Base-by-base conservation (phyloP, 306 rosid species). In the Rubus idaeus region DNA sequence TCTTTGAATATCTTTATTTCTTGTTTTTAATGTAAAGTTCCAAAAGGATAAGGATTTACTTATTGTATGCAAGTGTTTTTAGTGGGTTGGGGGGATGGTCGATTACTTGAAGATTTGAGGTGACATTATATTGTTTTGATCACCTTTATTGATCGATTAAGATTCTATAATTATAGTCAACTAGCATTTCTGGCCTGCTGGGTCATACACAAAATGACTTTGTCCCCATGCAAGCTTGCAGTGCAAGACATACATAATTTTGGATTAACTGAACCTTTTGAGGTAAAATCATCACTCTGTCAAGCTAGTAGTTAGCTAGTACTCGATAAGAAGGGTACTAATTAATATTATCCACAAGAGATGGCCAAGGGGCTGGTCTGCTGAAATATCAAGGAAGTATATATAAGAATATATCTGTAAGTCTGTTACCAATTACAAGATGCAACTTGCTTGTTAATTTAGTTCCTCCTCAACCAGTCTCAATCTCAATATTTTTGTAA, bases 171-270 rank as follows among this genome's bases (percentile, higher is more conserved):
- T 23, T 30, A 60, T 9, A 58, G 76, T 75, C 79, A 67, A 20
- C 41, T 20, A 68, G 16, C 62, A 8, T 16, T n/a, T n/a, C n/a
- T n/a, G n/a, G n/a, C n/a, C n/a, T 21, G 57, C 58, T 4, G 71
- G 42, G 42, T 44, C 60, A 66, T 20, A 62, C 42, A 64, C 11
- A 16, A 16, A 57, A 74, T 60, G 35, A 13, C 69, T 21, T 45
- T 44, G 56, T n/a, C 21, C 21, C 8, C 68, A 58, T 58, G 68
- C 76, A 56, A n/a, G 52, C 45, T 10, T 44, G 68, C 65, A 53
- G 51, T 11, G 9, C 75, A 12, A 71, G 20, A 30, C 41, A 62
- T 62, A 7, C 11, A 45, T 11, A 45, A 45, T 11, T 3, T 45
- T 6, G 42, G 18, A 62, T 35, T 4, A 62, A 62, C 21, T 35